Base-by-base conservation (phyloP, 2,329 filamentous ascomycete species). In the Neopestalotiopsis clavispora region DNA sequence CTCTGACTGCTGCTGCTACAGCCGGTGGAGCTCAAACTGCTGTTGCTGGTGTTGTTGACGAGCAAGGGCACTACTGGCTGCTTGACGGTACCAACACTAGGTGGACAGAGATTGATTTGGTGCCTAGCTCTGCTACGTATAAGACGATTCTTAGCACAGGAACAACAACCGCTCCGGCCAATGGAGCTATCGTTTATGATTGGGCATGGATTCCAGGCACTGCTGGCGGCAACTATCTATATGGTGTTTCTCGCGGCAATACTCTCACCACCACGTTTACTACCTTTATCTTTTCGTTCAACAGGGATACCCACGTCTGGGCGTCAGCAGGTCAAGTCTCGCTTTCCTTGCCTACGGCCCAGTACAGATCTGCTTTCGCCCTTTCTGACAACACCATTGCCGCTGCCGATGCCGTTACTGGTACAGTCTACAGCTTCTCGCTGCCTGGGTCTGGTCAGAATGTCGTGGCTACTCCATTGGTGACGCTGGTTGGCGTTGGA, bases 191-290 rank as follows among this genome's bases (percentile, higher is more conserved):
- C 13, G 42, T 45, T 9, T 7, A 13, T 12, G 58, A 61, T 34
- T 61, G 58, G 58, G 58, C 58, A n/a, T 61, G 58, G 58, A 17
- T 61, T 61, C 58, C 58, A 61, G 58, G 58, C 58, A 61, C 58
- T 2, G n/a, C 6, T 49, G 58, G 58, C 10, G 58, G 58, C 23
- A 61, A 61, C 30, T 6, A 61, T 17, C 58, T 61, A 1, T 61
- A 61, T 34, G 58, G 58, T 61, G 28, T 60, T 10, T 23, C 23
- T 23, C 23, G 14, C 30, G 28, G 3, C 58, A n/a, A 9, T 9
- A 28, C 28, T 7, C 9, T 5, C 23, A 13, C n/a, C 52, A 28
- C 6, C 17, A 57, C 23, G 10, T n/a, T 57, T 1, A 57, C 14
- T 20, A 62, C 60, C 4, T 42, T 17, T 12, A n/a, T 63, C 40